phyloP scores from a whole-genome alignment of 2,329 filamentous ascomycete genomes.

The Nemania bipapillata region DNA sequence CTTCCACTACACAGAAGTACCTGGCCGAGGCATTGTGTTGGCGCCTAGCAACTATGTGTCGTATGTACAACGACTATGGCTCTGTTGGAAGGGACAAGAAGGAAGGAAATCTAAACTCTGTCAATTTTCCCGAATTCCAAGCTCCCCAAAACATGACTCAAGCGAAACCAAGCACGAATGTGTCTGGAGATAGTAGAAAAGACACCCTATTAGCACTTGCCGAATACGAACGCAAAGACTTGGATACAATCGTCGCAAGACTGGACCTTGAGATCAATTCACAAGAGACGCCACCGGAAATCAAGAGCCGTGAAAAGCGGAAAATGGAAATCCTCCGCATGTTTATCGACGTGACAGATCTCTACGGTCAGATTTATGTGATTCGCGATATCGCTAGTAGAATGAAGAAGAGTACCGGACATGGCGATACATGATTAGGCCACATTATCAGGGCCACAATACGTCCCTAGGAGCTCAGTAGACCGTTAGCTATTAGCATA shows the following conservation, averaged over 20 bases:
- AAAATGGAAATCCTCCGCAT: constrained; percentile 38
- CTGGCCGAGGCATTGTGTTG: constrained; percentile 33
- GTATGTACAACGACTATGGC: constrained; percentile 53
- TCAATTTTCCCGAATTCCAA: constrained; percentile 52
- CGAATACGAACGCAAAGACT: constrained; percentile 47
- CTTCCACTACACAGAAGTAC: constrained; percentile 39
- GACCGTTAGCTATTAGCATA: too few relatives aligned
- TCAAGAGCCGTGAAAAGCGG: too few relatives aligned
- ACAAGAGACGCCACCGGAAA: too few relatives aligned
- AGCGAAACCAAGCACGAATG: too few relatives aligned
- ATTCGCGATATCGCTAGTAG: constrained; percentile 48
- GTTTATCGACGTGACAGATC: constrained; percentile 51
- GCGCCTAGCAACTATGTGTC: constrained; percentile 47
- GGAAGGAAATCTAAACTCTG: constrained; percentile 51
- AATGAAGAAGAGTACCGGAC: constrained; percentile 22
- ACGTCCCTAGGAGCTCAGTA: too few relatives aligned
- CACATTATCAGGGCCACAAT: too few relatives aligned
- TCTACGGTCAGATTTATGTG: constrained; percentile 54
- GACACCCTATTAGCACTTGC: too few relatives aligned
- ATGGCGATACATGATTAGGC: too few relatives aligned
- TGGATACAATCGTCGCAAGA: too few relatives aligned
- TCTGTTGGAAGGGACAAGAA: constrained; percentile 46
- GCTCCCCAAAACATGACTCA: too few relatives aligned
- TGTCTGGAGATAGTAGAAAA: too few relatives aligned
- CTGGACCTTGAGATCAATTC: too few relatives aligned